Evolutionary conservation across 176 grass and related monocot genomes (phyloP).

Genomic region (Metroxylon sagu): DNA sequence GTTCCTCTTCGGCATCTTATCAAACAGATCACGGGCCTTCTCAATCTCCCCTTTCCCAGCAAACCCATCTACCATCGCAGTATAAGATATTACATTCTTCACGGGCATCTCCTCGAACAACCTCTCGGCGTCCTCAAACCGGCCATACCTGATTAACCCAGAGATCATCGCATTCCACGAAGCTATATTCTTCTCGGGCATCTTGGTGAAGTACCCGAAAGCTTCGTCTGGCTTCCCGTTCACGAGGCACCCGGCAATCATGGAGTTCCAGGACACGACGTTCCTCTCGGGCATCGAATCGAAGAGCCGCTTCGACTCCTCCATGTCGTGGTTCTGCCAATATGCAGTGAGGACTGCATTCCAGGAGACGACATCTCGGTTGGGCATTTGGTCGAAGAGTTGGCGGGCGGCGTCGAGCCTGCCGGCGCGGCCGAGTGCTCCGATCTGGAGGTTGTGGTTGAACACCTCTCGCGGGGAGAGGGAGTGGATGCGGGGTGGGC

Average conservation of each 20-base stretch:
- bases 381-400: slow-evolving; percentile 67
- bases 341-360: slow-evolving; percentile 69
- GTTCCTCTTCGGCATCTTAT: slow-evolving; percentile 63
- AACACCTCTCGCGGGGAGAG: slow-evolving; percentile 18
- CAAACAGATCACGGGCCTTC: slow-evolving; percentile 53
- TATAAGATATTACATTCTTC: slow-evolving; percentile 78
- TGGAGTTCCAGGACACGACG: slow-evolving; percentile 85
- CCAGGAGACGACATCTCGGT: slow-evolving; percentile 69
- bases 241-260: slow-evolving; percentile 59
- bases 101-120: slow-evolving; percentile 55
- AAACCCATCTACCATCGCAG: slow-evolving; percentile 59
- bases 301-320: slow-evolving; percentile 49
- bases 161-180: slow-evolving; percentile 86
- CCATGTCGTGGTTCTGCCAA: slow-evolving; percentile 52
- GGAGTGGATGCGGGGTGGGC: not conserved
- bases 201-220: slow-evolving; percentile 44
- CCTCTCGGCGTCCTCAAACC: slow-evolving; percentile 37
- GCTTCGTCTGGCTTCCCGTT: slow-evolving; percentile 46
- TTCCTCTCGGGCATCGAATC: slow-evolving; percentile 53
- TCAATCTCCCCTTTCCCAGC: slow-evolving; percentile 32
- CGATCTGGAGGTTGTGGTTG: slow-evolving; percentile 36
- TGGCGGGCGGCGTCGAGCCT: slow-evolving; percentile 50
- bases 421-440: slow-evolving; percentile 41
- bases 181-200: slow-evolving; percentile 52
- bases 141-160: slow-evolving; percentile 43